These are phyloP conservation scores for Centella asiatica DNA, from an alignment of 129 eudicot species.

Conservation along the genomic window DNA sequence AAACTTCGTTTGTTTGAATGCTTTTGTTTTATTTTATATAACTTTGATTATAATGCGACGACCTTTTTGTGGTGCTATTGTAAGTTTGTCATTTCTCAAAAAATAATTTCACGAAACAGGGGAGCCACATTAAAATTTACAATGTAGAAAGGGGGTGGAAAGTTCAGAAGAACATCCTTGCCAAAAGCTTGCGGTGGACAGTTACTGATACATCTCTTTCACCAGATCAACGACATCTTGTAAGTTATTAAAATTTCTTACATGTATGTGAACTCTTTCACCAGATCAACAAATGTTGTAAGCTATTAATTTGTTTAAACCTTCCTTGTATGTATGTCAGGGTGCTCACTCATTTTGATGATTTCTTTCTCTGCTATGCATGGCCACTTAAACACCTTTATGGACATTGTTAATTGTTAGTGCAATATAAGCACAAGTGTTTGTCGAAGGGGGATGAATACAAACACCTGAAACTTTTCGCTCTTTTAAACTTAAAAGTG, in stretches of 20 bases:
- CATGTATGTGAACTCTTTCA: no score
- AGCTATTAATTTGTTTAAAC: no score
- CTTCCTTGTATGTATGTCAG: no score
- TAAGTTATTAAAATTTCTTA: slow-evolving; percentile 21
- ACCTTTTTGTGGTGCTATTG: not conserved
- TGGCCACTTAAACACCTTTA: no score
- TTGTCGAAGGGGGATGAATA: no score
- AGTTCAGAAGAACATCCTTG: slow-evolving; percentile 69
- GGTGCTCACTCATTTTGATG: no score
- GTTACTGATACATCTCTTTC: slow-evolving; percentile 91
- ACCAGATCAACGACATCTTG: slow-evolving; percentile 75
- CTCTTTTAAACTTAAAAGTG: no score
- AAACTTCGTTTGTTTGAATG: not conserved
- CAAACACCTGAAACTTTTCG: no score
- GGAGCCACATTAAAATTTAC: slow-evolving; percentile 79
- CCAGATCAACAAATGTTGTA: no score
- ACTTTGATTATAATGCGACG: not conserved
- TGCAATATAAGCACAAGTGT: no score
- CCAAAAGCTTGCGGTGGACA: slow-evolving; percentile 90
- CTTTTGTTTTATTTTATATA: not conserved
- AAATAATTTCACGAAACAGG: slow-evolving; percentile 33
- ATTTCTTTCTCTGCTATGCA: no score
- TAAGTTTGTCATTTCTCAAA: not conserved
- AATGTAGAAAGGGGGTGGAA: slow-evolving; percentile 86
- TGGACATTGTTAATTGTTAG: no score